Evolutionary conservation across 2,329 filamentous ascomycete species (phyloP), one percentile per base, ranked within the genome.

Genomic region (Ampelomyces quisqualis): DNA sequence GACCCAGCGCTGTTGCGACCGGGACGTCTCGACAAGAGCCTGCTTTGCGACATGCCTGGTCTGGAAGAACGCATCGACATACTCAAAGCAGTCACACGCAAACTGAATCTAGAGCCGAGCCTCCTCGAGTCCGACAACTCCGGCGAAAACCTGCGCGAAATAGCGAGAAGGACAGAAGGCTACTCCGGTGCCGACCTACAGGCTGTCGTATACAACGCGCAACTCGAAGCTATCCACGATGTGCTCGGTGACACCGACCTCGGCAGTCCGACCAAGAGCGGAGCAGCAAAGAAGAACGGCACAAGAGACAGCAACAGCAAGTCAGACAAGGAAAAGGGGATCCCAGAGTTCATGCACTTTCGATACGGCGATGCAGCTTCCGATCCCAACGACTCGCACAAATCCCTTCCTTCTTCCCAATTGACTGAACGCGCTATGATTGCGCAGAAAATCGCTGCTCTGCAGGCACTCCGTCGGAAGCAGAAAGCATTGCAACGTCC

Each of bases 211-310:
- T 96, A 95, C 58, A 98, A 98, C 55, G 90, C 93, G 0, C 93
- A 98, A 65, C 78, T 98, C 5, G 91, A 97, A 71, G 93, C 93
- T 19, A 96, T 98, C 51, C 93, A 98, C 64, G 90, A 96, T 54
- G 83, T 94, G 2, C 79, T 98, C 0, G 85, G 82, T 38, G 81
- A 81, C 20, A 73, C 78, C 27, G 49, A 70, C 51, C 37, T 62
- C 49, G 52, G 49, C 6, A 58, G 64, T 17, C 55, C 62, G 1
- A 47, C 62, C 6, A 56, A 57, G 23, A 50, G 38, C 29, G 65
- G 64, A 29, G 61, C 62, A 40, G 53, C 34, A 8, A 56, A 62
- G 40, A 67, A 64, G 31, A 62, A 67, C 18, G 50, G 45, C 11
- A 44, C 49, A 5, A 34, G 43, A 13, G 49, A 38, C 14, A 48